Conservation (phyloP, 208 protist species). For the Leishmania gerbilli region DNA sequence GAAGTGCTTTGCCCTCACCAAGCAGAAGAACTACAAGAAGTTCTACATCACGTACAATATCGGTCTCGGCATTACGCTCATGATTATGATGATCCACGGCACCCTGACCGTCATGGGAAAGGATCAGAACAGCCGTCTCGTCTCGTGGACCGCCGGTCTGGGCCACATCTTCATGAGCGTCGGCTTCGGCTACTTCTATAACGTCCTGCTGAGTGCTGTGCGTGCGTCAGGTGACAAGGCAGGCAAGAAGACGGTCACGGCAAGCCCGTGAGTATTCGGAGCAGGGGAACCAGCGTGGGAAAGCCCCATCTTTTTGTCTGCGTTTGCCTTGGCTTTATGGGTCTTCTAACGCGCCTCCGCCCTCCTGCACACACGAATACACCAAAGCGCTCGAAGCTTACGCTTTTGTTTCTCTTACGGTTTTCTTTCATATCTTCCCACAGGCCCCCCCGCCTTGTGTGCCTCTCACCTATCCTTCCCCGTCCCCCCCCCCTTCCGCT, state of each 20-base stretch:
- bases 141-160: constrained; percentile 46
- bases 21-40: constrained; percentile 60
- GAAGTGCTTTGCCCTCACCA: constrained; percentile 50
- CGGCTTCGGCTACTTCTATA: constrained; percentile 63
- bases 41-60: constrained; percentile 67
- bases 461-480: not conserved
- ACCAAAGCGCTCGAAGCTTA: not conserved
- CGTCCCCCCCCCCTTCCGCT: not conserved
- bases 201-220: constrained; percentile 41
- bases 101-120: constrained; percentile 51
- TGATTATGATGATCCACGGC: constrained; percentile 56
- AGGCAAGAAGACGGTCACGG: constrained; percentile 18
- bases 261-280: not conserved
- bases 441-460: not conserved
- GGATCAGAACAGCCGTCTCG: constrained; percentile 36
- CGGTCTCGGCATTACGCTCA: constrained; percentile 60
- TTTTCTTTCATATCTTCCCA: not conserved
- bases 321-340: not conserved
- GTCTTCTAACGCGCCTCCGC: not conserved
- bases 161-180: constrained; percentile 50
- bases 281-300: not conserved
- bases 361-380: not conserved
- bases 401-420: not conserved
- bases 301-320: not conserved
- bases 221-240: constrained; percentile 13